phyloP scores from a whole-genome alignment of 192 early-diverging fungal species.

The Anaeromyces robustus region DNA sequence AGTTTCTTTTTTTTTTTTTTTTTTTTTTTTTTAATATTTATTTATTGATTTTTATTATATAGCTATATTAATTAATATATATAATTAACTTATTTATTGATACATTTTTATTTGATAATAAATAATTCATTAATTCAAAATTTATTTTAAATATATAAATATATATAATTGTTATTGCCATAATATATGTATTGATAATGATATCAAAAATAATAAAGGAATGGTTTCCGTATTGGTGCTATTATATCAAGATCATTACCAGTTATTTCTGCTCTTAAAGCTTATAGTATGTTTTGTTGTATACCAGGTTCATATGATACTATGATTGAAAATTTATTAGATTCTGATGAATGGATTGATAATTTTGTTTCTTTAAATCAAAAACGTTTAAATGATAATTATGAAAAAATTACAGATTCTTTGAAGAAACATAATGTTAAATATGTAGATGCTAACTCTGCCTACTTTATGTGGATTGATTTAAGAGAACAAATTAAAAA shows the following conservation, averaged over 20 bases:
- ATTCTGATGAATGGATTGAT: constrained; percentile 37
- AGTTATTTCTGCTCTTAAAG: background rate
- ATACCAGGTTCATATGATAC: constrained; percentile 44
- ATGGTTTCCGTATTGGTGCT: background rate
- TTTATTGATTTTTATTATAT: too few species aligned
- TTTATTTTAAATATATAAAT: constrained; percentile 45
- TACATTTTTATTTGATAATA: too few species aligned
- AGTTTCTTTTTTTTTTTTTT: constrained; percentile 30
- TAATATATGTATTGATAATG: constrained; percentile 18
- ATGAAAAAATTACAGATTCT: constrained; percentile 16
- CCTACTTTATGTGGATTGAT: constrained; percentile 58
- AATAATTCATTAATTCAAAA: too few species aligned
- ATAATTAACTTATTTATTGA: too few species aligned
- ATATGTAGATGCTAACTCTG: constrained; percentile 44
- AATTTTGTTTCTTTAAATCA: constrained; percentile 41
- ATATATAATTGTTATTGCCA: too few species aligned
- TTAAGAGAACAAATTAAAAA: constrained; percentile 16
- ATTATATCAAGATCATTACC: background rate
- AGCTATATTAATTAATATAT: too few species aligned
- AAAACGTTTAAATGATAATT: constrained; percentile 27
- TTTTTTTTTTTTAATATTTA: too few species aligned
- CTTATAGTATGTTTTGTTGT: constrained; percentile 30
- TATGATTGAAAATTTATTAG: constrained; percentile 31
- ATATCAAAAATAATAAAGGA: background rate
- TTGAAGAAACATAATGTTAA: constrained; percentile 26